A percentile compares a stretch with the other conserved stretches of the same genome.
Evolutionary conservation across 2,329 filamentous ascomycete genomes (phyloP).

Genomic region (Davidsoniella virescens): DNA sequence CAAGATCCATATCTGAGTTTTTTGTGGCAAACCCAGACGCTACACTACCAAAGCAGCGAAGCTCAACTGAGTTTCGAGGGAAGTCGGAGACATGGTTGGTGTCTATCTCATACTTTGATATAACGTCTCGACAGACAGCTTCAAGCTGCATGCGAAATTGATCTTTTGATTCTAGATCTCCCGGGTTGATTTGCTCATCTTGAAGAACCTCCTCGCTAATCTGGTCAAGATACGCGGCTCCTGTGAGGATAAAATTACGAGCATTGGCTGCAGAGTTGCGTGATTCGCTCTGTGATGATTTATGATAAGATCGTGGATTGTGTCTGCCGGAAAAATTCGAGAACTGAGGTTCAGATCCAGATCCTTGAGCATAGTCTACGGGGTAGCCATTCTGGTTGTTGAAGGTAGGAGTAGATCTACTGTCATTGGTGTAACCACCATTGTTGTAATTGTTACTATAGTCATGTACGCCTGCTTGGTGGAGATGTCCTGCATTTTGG

Average conservation of each 20-base stretch:
- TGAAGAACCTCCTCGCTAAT: slow-evolving; percentile 27
- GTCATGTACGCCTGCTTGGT: too few relatives aligned
- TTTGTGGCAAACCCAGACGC: slow-evolving; percentile 74
- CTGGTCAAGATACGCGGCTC: slow-evolving; percentile 10
- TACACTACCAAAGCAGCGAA: slow-evolving; percentile 70
- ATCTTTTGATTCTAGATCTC: slow-evolving; percentile 56
- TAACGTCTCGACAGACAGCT: slow-evolving; percentile 42
- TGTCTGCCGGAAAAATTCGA: too few relatives aligned
- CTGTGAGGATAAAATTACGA: neutral
- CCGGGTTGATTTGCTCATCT: slow-evolving; percentile 42
- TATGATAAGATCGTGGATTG: too few relatives aligned
- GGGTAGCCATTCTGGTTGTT: neutral
- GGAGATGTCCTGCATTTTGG: too few relatives aligned
- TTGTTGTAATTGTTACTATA: too few relatives aligned
- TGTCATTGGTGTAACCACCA: neutral
- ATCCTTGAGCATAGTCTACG: neutral
- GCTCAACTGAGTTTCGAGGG: slow-evolving; percentile 38
- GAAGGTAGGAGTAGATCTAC: neutral
- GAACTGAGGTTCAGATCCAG: too few relatives aligned
- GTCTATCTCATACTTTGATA: slow-evolving; percentile 35
- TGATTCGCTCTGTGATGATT: neutral
- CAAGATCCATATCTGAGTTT: slow-evolving; percentile 82
- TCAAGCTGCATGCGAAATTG: slow-evolving; percentile 50
- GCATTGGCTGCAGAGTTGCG: neutral
- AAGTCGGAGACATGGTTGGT: slow-evolving; percentile 28